These are phyloP conservation scores for Glycine latifolia DNA, from an alignment of 306 rosid species.

Conservation along the genomic window DNA sequence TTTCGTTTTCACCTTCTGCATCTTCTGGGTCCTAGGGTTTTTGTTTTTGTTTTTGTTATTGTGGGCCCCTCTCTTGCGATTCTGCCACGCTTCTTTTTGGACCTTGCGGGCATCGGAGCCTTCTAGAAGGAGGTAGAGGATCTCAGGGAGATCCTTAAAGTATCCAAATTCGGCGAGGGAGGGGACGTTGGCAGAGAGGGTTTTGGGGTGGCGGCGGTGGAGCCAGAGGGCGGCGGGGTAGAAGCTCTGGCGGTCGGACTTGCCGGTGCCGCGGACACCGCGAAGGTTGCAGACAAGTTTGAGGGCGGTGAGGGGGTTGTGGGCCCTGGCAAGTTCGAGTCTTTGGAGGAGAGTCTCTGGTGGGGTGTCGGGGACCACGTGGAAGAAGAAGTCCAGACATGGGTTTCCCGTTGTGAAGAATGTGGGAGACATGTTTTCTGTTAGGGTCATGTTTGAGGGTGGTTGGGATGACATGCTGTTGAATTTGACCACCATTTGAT, in stretches of 20 bases:
- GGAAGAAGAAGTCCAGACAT: slow-evolving; percentile 73
- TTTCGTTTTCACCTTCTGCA: not conserved
- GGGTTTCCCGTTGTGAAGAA: slow-evolving; percentile 67
- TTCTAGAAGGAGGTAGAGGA: slow-evolving; percentile 65
- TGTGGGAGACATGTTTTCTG: slow-evolving; percentile 58
- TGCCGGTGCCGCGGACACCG: slow-evolving; percentile 74
- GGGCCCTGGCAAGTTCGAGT: slow-evolving; percentile 59
- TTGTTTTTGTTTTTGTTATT: too few species aligned
- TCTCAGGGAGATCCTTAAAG: slow-evolving; percentile 79
- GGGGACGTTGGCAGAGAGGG: slow-evolving; percentile 62
- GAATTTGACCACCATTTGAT: slow-evolving; percentile 54
- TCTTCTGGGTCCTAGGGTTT: not conserved
- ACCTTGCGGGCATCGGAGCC: slow-evolving; percentile 51
- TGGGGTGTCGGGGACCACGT: slow-evolving; percentile 64
- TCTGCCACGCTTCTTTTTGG: slow-evolving; percentile 51
- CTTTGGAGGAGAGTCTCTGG: slow-evolving; percentile 26
- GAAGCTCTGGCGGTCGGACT: slow-evolving; percentile 60
- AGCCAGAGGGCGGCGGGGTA: slow-evolving; percentile 68
- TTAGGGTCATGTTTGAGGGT: slow-evolving; percentile 32
- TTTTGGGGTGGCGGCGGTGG: slow-evolving; percentile 66
- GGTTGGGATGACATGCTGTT: not conserved
- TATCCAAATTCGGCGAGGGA: slow-evolving; percentile 69
- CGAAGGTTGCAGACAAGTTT: slow-evolving; percentile 75
- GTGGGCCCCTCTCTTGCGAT: not conserved
- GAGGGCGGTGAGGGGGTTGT: slow-evolving; percentile 61